phyloP scores from a whole-genome alignment of 805 yeast genomes.

The Monosporozyma aquatica region DNA sequence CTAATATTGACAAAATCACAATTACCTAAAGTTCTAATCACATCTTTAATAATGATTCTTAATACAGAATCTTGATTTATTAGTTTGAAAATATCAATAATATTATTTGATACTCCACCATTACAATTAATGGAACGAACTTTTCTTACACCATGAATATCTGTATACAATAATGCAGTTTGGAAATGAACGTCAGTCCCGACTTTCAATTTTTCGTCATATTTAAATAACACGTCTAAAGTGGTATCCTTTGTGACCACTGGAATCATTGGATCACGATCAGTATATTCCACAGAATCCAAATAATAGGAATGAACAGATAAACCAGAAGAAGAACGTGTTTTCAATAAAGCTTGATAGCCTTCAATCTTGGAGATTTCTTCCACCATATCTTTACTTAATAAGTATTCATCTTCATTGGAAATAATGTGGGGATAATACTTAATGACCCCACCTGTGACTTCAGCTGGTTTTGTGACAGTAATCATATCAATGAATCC shows the following conservation, averaged over 20 bases:
- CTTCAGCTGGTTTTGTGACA: conserved; percentile 50
- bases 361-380: conserved; percentile 49
- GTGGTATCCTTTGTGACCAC: conserved; percentile 53
- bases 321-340: conserved; percentile 81
- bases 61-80: conserved; percentile 65
- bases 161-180: conserved; percentile 80
- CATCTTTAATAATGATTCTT: conserved; percentile 46
- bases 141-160: conserved; percentile 62
- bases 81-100: conserved; percentile 65
- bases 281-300: conserved; percentile 35
- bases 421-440: conserved; percentile 59
- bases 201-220: conserved; percentile 60
- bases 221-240: conserved; percentile 60
- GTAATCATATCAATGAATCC: conserved; percentile 66
- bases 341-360: conserved; percentile 72
- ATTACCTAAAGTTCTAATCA: conserved; percentile 33
- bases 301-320: conserved; percentile 74
- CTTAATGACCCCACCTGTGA: conserved; percentile 63
- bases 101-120: conserved; percentile 69
- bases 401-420: conserved; percentile 59
- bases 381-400: conserved; percentile 51
- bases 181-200: conserved; percentile 82
- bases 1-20: conserved; percentile 41
- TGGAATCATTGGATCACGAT: conserved; percentile 63
- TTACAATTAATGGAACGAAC: conserved; percentile 80